Evolutionary conservation across 768 basidiomycete species (phyloP), one percentile per base, ranked within the genome.

Genomic region (Pisolithus marmoratus): DNA sequence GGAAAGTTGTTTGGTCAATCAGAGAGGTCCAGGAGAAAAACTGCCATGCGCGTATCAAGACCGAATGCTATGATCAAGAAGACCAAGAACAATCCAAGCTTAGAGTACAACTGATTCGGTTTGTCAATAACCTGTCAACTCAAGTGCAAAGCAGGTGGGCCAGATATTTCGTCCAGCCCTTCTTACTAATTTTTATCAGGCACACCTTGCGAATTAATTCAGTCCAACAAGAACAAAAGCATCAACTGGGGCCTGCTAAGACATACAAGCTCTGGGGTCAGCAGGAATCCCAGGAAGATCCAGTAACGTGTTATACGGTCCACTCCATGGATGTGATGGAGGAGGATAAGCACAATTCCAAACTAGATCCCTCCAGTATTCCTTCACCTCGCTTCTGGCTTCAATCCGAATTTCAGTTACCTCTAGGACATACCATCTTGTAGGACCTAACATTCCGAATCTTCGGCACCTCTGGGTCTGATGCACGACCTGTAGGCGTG

Each of bases 41-140:
- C 0, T 55, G 46, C 42, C 9, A 0, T 8, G 37, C 43, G 14
- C 23, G 4, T 6, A 52, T 57, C 40, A 38, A 38, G 19, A 26
- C 12, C n/a, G 52, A 58, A 8, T 12, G 40, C 20, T 29, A 0
- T 8, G 53, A 23, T 22, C 27, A 11, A 1, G 59, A 52, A 8
- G 46, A 50, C 1, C 53, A 54, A 41, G 53, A 65, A 1, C 52
- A 19, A 2, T 2, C 24, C 0, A 44, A 24, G 17, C 4, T 59
- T 20, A 66, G 63, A 29, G 15, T 44, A 15, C 7, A 48, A 4
- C 17, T 65, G 8, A 67, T 65, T 48, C 38, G 37, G 14, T 37
- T 48, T 6, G 12, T 67, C n/a, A 68, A 68, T 20, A 9, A 12
- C 1, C 6, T 37, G 20, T 63, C 63, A 9, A 12, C 48, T 9